A percentile compares a stretch with the other conserved stretches of the same genome.
phyloP scores from a whole-genome alignment of 2,329 filamentous ascomycete species.

The Dothidotthia symphoricarpi region DNA sequence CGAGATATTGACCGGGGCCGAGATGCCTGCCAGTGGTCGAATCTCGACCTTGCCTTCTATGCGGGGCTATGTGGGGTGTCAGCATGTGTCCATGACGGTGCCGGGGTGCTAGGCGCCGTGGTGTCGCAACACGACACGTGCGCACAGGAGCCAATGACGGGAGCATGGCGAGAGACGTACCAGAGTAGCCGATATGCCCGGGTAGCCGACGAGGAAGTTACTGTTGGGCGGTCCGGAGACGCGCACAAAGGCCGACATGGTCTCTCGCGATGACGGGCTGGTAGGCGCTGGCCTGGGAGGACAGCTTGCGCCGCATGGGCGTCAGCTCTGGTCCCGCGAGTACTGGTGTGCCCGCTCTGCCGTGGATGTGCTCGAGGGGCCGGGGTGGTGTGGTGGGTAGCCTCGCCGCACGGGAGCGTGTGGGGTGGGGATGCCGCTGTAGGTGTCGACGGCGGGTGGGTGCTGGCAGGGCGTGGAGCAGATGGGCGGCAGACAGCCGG shows the following conservation, averaged over 20 bases:
- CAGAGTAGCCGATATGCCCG: slow-evolving; percentile 94
- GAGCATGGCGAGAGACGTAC: slow-evolving; percentile 56
- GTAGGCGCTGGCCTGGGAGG: slow-evolving; percentile 38
- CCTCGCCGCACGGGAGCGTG: slow-evolving; percentile 21
- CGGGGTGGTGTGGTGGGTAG: slow-evolving; percentile 15
- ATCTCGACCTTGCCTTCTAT: slow-evolving; percentile 99
- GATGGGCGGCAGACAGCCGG: slow-evolving; percentile 1
- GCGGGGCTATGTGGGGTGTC: slow-evolving; percentile 64
- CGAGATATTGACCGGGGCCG: slow-evolving; percentile 85
- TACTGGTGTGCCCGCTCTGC: slow-evolving; percentile 1
- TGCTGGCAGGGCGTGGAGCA: not conserved
- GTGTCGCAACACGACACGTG: slow-evolving; percentile 1
- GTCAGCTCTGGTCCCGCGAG: slow-evolving; percentile 16
- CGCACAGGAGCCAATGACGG: slow-evolving; percentile 4
- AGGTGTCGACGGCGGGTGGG: slow-evolving; percentile 8
- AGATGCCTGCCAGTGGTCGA: slow-evolving; percentile 77
- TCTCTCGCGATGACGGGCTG: slow-evolving; percentile 25
- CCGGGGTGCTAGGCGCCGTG: slow-evolving; percentile 4
- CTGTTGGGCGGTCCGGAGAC: slow-evolving; percentile 97
- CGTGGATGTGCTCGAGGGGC: slow-evolving; percentile 11
- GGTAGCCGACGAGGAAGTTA: slow-evolving; percentile 94
- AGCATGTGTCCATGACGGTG: slow-evolving; percentile 16
- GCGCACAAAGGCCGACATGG: slow-evolving; percentile 76
- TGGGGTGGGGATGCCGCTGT: slow-evolving; percentile 19
- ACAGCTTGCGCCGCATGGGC: slow-evolving; percentile 39